phyloP scores from a whole-genome alignment of 2,329 filamentous ascomycete species.

The Neofusicoccum ribis region DNA sequence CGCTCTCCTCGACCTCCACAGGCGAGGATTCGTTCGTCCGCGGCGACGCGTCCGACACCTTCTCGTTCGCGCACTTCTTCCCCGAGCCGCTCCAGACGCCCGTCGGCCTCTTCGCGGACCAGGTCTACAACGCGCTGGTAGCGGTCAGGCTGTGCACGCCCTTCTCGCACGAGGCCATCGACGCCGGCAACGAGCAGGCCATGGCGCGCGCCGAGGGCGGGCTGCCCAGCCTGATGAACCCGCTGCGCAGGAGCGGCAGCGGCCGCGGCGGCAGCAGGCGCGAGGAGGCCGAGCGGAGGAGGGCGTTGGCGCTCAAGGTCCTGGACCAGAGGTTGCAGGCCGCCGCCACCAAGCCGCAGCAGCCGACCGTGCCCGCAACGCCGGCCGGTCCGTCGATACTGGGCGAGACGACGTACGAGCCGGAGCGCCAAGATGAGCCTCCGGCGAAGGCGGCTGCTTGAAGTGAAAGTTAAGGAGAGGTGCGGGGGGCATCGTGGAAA shows the following conservation, averaged over 20 bases:
- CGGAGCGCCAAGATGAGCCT: constrained; percentile 37
- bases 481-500: background rate
- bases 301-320: constrained; percentile 85
- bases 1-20: constrained; percentile 55
- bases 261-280: constrained; percentile 61
- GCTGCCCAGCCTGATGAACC: constrained; percentile 60
- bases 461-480: background rate
- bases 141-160: constrained; percentile 77
- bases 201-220: constrained; percentile 63
- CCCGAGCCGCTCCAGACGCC: constrained; percentile 79
- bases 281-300: constrained; percentile 86
- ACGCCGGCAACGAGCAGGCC: constrained; percentile 70
- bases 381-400: constrained; percentile 39
- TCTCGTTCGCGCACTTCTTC: constrained; percentile 95
- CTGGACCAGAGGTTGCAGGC: constrained; percentile 88
- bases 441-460: background rate
- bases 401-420: constrained; percentile 45
- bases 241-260: constrained; percentile 41
- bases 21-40: constrained; percentile 60
- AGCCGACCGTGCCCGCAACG: constrained; percentile 41
- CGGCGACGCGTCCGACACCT: constrained; percentile 93
- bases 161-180: constrained; percentile 79
- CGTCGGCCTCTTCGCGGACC: constrained; percentile 70
- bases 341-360: constrained; percentile 58
- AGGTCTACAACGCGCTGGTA: constrained; percentile 74